Evolutionary conservation across 768 basidiomycete genomes (phyloP).

Genomic region (Pulveroboletus sp.): DNA sequence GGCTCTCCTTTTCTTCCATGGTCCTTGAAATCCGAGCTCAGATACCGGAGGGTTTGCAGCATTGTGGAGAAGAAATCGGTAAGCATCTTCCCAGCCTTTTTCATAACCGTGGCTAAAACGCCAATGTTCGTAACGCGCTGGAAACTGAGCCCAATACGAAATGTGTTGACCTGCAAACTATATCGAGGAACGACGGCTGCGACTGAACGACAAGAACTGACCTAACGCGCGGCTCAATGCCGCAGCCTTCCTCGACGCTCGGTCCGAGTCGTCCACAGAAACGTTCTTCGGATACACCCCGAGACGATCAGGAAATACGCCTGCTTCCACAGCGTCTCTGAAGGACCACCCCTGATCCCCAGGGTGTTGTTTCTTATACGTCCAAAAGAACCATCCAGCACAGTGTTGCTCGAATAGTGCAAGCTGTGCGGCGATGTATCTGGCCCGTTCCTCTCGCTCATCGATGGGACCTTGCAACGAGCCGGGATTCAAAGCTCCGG

Average conservation of each 20-base stretch:
- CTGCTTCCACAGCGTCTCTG: slow-evolving; percentile 56
- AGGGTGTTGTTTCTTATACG: slow-evolving; percentile 62
- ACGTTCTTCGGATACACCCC: slow-evolving; percentile 36
- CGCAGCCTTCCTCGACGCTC: slow-evolving; percentile 26
- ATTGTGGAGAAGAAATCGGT: slow-evolving; percentile 45
- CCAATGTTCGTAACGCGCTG: slow-evolving; percentile 61
- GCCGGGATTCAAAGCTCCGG: slow-evolving; percentile 65
- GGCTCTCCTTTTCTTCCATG: slow-evolving; percentile 50
- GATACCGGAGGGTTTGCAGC: slow-evolving; percentile 28
- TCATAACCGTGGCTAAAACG: slow-evolving; percentile 64
- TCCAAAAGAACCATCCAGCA: slow-evolving; percentile 84
- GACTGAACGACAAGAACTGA: slow-evolving; percentile 12
- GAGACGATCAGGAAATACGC: slow-evolving; percentile 55
- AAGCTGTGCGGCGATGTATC: slow-evolving; percentile 62
- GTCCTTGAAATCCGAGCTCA: slow-evolving; percentile 62
- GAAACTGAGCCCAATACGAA: slow-evolving; percentile 44
- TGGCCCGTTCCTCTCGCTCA: slow-evolving; percentile 40
- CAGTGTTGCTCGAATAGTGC: slow-evolving; percentile 58
- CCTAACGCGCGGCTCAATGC: slow-evolving; percentile 33
- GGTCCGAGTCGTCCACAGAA: slow-evolving; percentile 18
- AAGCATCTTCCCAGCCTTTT: slow-evolving; percentile 70
- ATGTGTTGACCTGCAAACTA: slow-evolving; percentile 35
- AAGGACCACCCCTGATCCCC: slow-evolving; percentile 77
- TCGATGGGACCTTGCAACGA: slow-evolving; percentile 48
- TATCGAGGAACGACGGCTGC: slow-evolving; percentile 16